Base-by-base conservation (phyloP, 1,284 basidiomycete genomes). In the Waitea zeae region DNA sequence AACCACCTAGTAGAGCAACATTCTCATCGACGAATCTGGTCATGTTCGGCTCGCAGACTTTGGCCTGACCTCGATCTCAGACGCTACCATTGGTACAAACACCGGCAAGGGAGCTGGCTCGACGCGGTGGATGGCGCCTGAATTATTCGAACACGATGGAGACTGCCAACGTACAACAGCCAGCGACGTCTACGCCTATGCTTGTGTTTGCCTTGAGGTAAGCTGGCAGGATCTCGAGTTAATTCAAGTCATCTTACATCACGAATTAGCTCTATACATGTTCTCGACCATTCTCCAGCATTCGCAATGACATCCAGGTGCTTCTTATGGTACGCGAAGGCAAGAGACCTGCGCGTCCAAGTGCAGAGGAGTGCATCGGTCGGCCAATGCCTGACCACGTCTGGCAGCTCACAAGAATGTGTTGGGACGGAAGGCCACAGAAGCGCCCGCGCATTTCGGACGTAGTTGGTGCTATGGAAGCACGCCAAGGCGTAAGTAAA, bases 141-240 rank as follows among this genome's bases (percentile, higher is more conserved):
- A 44, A 32, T 29, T 44, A 5, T 27, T 42, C 4, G 22, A 35
- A n/a, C 11, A 7, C 3, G 32, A 29, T 11, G 4, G 15, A 3
- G n/a, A 12, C 27, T 33, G 12, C 7, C 27, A 26, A n/a, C 22
- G 20, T 6, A 41, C 43, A 6, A 15, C 31, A 12, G 33, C 30
- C 13, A 42, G 37, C 20, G 43, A 44, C 33, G 35, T 44, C 2
- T 44, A 39, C 27, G 37, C 39, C 11, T 43, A 36, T 32, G 41
- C 28, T 2, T 39, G 40, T 33, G 34, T 41, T 19, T 39, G 38
- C 20, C 30, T 44, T 12, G 41, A 44, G 36, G 43, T 44, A 13
- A 7, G 39, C 12, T 19, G 6, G 7, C 14, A 3, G 12, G 14
- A 3, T 34, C 30, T 11, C 12, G 20, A 12, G 3, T 20, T 30